Evolutionary conservation across 179 eudicot genomes (phyloP).

Genomic region (Kewa caespitosa): DNA sequence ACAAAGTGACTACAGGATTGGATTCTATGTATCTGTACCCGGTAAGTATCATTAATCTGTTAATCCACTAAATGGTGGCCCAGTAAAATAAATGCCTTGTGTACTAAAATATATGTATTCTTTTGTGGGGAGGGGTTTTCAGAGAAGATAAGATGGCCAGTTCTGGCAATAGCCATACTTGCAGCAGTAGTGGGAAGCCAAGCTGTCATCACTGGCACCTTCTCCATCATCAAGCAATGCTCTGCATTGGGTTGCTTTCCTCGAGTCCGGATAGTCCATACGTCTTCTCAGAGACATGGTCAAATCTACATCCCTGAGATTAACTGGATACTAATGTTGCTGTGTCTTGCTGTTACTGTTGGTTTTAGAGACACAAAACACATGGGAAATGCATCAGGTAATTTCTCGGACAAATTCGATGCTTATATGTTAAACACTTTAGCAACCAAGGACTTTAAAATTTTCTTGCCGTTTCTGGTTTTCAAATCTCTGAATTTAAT

Average conservation of each 20-base stretch:
- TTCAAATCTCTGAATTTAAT: too few species aligned
- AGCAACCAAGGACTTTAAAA: too few species aligned
- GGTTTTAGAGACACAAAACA: constrained; percentile 52
- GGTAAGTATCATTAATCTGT: constrained; percentile 26
- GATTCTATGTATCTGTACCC: constrained; percentile 79
- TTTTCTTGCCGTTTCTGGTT: too few species aligned
- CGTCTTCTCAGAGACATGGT: constrained; percentile 42
- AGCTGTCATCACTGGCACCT: constrained; percentile 50
- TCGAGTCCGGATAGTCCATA: constrained; percentile 41
- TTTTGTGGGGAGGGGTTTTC: constrained; percentile 3
- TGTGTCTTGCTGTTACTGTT: constrained; percentile 47
- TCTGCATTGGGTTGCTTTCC: constrained; percentile 55
- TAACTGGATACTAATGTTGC: constrained; percentile 43
- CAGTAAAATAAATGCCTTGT: neutral
- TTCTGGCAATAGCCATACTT: constrained; percentile 45
- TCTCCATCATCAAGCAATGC: constrained; percentile 51
- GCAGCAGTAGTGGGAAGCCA: constrained; percentile 59
- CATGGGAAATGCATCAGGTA: constrained; percentile 53
- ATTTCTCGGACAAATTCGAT: neutral
- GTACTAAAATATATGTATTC: neutral
- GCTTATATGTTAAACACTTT: too few species aligned
- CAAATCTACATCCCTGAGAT: constrained; percentile 51
- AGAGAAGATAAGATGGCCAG: constrained; percentile 51
- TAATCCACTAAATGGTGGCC: neutral
- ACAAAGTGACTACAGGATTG: constrained; percentile 52